These are phyloP conservation scores for Epichloe baconii DNA, from an alignment of 2,329 filamentous ascomycete genomes.

Conservation along the genomic window DNA sequence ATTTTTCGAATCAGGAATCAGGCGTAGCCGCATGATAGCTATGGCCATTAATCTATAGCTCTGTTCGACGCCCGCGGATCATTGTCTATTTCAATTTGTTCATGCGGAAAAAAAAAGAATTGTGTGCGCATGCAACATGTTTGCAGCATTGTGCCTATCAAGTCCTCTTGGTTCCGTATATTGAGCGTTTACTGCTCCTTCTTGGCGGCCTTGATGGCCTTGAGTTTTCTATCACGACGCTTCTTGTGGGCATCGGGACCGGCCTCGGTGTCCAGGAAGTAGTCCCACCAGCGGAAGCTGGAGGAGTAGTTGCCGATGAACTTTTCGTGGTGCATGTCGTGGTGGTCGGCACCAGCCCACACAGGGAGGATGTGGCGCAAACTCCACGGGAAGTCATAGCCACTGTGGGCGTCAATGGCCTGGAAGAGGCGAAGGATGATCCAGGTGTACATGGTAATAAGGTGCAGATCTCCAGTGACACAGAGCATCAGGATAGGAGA, in stretches of 20 bases:
- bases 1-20: slow-evolving; percentile 9
- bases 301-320: slow-evolving; percentile 98
- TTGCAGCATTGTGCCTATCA: neutral
- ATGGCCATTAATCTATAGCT: slow-evolving; percentile 6
- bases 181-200: slow-evolving; percentile 45
- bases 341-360: slow-evolving; percentile 95
- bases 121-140: neutral
- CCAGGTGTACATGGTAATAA: slow-evolving; percentile 97
- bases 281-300: slow-evolving; percentile 99
- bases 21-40: slow-evolving; percentile 8
- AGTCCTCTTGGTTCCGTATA: neutral
- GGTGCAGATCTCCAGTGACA: slow-evolving; percentile 76
- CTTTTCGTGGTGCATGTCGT: slow-evolving; percentile 94
- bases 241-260: slow-evolving; percentile 75
- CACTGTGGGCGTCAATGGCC: slow-evolving; percentile 93
- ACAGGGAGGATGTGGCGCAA: slow-evolving; percentile 91
- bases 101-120: neutral
- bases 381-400: slow-evolving; percentile 97
- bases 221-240: slow-evolving; percentile 66
- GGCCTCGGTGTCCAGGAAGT: slow-evolving; percentile 82
- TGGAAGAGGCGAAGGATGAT: slow-evolving; percentile 88
- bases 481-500: slow-evolving; percentile 73
- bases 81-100: neutral
- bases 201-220: slow-evolving; percentile 44
- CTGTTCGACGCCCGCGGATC: neutral